Percentiles rank a stretch among this genome's conserved stretches.
Evolutionary conservation across 768 basidiomycete genomes (phyloP).

Genomic region (Ephemerocybe angulata): DNA sequence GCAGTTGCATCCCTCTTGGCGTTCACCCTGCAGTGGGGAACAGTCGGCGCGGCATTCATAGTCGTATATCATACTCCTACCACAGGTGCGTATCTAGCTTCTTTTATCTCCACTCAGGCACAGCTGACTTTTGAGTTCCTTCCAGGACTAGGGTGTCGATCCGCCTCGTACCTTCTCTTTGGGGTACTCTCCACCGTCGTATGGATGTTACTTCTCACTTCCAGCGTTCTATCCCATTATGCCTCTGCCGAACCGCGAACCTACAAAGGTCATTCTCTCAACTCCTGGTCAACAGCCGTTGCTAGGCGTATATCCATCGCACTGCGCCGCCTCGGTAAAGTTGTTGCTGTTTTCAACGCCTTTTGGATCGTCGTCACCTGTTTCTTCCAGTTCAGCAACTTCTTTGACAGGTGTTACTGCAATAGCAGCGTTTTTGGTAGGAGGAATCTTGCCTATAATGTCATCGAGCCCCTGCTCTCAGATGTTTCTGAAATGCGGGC

Average conservation of each 20-base stretch:
- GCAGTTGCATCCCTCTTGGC: slow-evolving; percentile 14
- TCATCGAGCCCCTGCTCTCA: slow-evolving; percentile 17
- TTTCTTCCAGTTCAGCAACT: slow-evolving; percentile 30
- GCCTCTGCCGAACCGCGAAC: slow-evolving; percentile 3
- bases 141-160: slow-evolving; percentile 32
- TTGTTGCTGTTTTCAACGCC: slow-evolving; percentile 27
- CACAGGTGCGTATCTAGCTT: slow-evolving; percentile 13
- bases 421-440: slow-evolving; percentile 30
- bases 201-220: slow-evolving; percentile 29
- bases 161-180: slow-evolving; percentile 28
- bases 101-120: neutral
- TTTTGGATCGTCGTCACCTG: slow-evolving; percentile 28
- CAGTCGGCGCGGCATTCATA: slow-evolving; percentile 21
- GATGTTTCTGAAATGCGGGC: slow-evolving; percentile 24
- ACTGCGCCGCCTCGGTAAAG: slow-evolving; percentile 28
- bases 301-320: slow-evolving; percentile 19
- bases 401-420: slow-evolving; percentile 34
- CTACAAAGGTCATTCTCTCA: neutral
- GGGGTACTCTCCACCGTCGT: slow-evolving; percentile 27
- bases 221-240: slow-evolving; percentile 28
- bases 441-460: slow-evolving; percentile 23
- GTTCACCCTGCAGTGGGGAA: slow-evolving; percentile 23
- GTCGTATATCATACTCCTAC: slow-evolving; percentile 21
- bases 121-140: too few relatives aligned
- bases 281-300: slow-evolving; percentile 2